These are phyloP conservation scores for Veloporphyrellus conicus DNA, from an alignment of 1,284 basidiomycete genomes.

Conservation along the genomic window DNA sequence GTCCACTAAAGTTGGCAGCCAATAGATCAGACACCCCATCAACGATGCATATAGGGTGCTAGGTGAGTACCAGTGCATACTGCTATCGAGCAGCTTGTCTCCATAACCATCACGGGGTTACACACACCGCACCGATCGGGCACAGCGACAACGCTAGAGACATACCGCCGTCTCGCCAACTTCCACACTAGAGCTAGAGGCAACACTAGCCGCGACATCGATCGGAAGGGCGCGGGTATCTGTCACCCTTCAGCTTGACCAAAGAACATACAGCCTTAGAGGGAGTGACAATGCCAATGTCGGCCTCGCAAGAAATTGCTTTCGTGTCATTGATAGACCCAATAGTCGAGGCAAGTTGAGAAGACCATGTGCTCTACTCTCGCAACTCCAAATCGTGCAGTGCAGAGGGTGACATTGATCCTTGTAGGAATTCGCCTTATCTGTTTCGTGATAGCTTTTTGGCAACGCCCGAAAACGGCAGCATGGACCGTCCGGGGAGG, in stretches of 20 bases:
- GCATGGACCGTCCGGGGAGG: too few species aligned
- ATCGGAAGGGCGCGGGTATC: conserved; percentile 23
- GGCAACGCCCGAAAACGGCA: too few species aligned
- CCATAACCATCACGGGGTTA: conserved; percentile 28
- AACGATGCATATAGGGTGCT: conserved; percentile 52
- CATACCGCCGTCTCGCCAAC: conserved; percentile 40
- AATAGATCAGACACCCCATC: conserved; percentile 55
- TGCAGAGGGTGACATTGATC: too few species aligned
- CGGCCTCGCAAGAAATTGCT: conserved; percentile 33
- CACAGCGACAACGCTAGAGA: neutral
- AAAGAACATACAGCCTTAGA: conserved; percentile 36
- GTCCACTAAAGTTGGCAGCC: conserved; percentile 41
- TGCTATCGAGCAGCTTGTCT: conserved; percentile 46
- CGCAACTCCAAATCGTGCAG: too few species aligned
- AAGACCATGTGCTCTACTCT: too few species aligned
- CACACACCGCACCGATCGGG: conserved; percentile 48
- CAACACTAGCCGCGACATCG: conserved; percentile 33
- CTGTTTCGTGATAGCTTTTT: too few species aligned
- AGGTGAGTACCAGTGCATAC: conserved; percentile 45
- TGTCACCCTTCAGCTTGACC: neutral
- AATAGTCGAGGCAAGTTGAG: neutral
- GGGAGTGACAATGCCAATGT: conserved; percentile 42
- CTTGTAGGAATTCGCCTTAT: conserved; percentile 15
- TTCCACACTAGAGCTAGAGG: conserved; percentile 39
- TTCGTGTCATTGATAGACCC: conserved; percentile 1